phyloP scores from a whole-genome alignment of 192 early-diverging fungal species.

The Radiomyces spectabilis region DNA sequence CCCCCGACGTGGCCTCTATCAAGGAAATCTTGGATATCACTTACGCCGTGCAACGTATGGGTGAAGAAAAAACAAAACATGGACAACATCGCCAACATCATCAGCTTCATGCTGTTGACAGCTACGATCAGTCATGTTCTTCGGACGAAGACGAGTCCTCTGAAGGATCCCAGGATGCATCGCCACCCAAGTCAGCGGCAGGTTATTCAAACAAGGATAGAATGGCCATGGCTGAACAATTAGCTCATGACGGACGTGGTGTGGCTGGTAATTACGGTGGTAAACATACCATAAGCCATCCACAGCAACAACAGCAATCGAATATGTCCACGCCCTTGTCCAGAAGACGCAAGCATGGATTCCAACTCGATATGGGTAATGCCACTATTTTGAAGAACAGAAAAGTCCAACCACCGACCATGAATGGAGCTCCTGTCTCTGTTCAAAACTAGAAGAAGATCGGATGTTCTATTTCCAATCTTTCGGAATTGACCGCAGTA shows the following conservation, averaged over 20 bases:
- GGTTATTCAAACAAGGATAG: slow-evolving; percentile 4
- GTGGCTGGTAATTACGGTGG: slow-evolving; percentile 2
- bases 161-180: background rate
- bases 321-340: background rate
- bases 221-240: slow-evolving; percentile 17
- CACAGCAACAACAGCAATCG: background rate
- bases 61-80: slow-evolving; percentile 45
- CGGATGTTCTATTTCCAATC: too few relatives aligned
- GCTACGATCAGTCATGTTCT: background rate
- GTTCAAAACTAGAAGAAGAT: too few relatives aligned
- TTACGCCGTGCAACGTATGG: slow-evolving; percentile 72
- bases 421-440: too few relatives aligned
- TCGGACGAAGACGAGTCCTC: background rate
- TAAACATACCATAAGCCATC: too few relatives aligned
- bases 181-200: background rate
- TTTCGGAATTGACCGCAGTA: too few relatives aligned
- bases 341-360: slow-evolving; percentile 11
- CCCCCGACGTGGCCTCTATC: slow-evolving; percentile 45
- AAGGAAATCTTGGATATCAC: slow-evolving; percentile 72
- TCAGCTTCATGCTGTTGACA: background rate
- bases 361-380: slow-evolving; percentile 34
- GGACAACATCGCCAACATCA: background rate
- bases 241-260: slow-evolving; percentile 11
- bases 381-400: slow-evolving; percentile 39
- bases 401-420: too few relatives aligned